Conservation (phyloP, 495 filamentous ascomycete genomes). For the Paragyromitra xinjiangensis region DNA sequence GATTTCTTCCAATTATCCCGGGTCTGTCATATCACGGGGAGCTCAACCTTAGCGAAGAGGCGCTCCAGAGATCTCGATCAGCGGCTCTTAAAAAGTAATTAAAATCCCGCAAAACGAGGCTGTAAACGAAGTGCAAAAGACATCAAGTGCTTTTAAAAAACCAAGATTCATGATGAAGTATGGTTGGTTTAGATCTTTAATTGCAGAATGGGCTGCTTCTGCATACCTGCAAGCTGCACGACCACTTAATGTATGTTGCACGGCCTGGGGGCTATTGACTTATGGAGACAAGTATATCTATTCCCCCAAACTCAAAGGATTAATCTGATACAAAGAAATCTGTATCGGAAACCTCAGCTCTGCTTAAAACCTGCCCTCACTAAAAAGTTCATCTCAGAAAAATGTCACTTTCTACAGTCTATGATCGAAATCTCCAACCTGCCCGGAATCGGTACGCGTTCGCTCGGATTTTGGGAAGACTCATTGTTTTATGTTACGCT, state of each 20-base stretch:
- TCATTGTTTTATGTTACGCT: background rate
- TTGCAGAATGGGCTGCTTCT: background rate
- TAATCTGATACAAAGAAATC: background rate
- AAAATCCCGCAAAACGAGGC: slow-evolving; percentile 8
- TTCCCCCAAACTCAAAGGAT: background rate
- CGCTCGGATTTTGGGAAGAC: background rate
- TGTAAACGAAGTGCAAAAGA: background rate
- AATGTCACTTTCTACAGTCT: background rate
- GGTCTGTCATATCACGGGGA: no score
- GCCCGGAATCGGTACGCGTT: background rate
- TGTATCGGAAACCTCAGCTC: background rate
- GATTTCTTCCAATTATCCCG: no score
- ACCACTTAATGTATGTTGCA: no score
- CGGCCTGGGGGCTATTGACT: no score
- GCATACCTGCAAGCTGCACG: no score
- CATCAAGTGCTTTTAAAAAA: background rate
- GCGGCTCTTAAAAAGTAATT: background rate
- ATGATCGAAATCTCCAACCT: background rate
- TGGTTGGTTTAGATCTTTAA: background rate
- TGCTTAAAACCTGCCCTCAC: background rate
- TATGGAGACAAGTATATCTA: background rate
- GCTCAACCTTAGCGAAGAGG: no score
- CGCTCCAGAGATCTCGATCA: background rate
- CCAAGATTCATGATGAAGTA: background rate
- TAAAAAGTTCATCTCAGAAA: background rate